Evolutionary conservation across 1,284 basidiomycete genomes (phyloP).

Genomic region (Ustilago xerochloae): DNA sequence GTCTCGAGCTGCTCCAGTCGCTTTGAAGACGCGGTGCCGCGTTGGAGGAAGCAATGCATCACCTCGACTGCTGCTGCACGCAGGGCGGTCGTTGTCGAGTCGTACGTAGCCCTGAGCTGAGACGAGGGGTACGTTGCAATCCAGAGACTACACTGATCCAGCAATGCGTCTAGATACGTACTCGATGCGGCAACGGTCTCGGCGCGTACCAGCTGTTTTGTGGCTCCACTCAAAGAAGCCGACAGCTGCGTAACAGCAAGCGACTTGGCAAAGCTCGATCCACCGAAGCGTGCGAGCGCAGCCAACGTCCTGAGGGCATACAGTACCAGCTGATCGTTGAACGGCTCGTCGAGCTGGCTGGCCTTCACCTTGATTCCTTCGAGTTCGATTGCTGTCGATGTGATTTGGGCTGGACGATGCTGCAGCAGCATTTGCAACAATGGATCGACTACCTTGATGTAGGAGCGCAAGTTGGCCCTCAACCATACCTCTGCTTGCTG

Average conservation of each 20-base stretch:
- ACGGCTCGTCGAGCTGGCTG: constrained; percentile 76
- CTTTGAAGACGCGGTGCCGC: constrained; percentile 78
- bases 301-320: constrained; percentile 79
- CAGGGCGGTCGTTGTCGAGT: constrained; percentile 68
- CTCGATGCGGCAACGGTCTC: constrained; percentile 5
- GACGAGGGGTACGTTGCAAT: constrained; percentile 29
- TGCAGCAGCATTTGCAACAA: constrained; percentile 45
- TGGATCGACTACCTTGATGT: constrained; percentile 53
- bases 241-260: constrained; percentile 26
- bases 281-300: constrained; percentile 84
- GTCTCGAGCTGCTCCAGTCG: constrained; percentile 74
- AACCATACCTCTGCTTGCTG: constrained; percentile 59
- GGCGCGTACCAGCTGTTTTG: constrained; percentile 17
- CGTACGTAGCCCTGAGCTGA: constrained; percentile 2
- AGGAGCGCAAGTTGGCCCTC: constrained; percentile 51
- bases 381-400: constrained; percentile 1
- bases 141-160: constrained; percentile 35
- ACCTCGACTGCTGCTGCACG: constrained; percentile 81
- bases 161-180: constrained; percentile 38
- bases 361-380: constrained; percentile 10
- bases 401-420: constrained; percentile 5
- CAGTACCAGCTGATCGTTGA: constrained; percentile 79
- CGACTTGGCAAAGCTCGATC: constrained; percentile 78
- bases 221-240: constrained; percentile 24
- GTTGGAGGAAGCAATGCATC: constrained; percentile 81